These are phyloP conservation scores for Emericellopsis terricola DNA, from an alignment of 495 filamentous ascomycete species.

Conservation along the genomic window DNA sequence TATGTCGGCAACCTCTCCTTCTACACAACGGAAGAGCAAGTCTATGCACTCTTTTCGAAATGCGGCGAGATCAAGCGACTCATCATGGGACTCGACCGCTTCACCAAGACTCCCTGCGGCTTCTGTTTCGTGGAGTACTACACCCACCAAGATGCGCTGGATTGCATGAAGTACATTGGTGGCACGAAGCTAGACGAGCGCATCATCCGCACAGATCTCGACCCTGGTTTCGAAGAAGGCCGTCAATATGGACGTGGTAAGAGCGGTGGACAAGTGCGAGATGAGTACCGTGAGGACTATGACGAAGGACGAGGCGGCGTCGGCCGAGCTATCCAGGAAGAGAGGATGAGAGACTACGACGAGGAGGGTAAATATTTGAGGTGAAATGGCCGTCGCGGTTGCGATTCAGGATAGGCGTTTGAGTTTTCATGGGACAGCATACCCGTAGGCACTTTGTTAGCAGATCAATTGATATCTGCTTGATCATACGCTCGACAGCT, in stretches of 20 bases:
- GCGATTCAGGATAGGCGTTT: no score
- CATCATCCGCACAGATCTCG: conserved; percentile 89
- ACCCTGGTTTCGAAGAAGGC: conserved; percentile 90
- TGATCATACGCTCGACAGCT: no score
- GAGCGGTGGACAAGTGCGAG: conserved; percentile 89
- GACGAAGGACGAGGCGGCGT: conserved; percentile 82
- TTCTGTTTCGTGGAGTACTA: conserved; percentile 99
- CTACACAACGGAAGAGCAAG: conserved; percentile 98
- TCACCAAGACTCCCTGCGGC: conserved; percentile 92
- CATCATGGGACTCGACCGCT: conserved; percentile 95
- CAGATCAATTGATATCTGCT: no score
- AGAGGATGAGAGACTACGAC: conserved; percentile 42
- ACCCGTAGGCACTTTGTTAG: no score
- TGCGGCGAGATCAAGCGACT: conserved; percentile 95
- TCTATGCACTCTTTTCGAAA: conserved; percentile 93
- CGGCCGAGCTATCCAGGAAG: conserved; percentile 43
- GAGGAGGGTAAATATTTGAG: neutral
- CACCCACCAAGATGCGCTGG: conserved; percentile 85
- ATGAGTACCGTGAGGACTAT: conserved; percentile 93
- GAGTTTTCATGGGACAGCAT: no score
- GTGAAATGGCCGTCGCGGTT: no score
- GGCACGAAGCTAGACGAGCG: conserved; percentile 98
- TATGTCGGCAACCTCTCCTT: conserved; percentile 99
- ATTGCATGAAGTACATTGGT: conserved; percentile 96
- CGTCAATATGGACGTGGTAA: conserved; percentile 83